Base-by-base conservation (phyloP, 192 early-diverging fungal species). In the Physocladia obscura region DNA sequence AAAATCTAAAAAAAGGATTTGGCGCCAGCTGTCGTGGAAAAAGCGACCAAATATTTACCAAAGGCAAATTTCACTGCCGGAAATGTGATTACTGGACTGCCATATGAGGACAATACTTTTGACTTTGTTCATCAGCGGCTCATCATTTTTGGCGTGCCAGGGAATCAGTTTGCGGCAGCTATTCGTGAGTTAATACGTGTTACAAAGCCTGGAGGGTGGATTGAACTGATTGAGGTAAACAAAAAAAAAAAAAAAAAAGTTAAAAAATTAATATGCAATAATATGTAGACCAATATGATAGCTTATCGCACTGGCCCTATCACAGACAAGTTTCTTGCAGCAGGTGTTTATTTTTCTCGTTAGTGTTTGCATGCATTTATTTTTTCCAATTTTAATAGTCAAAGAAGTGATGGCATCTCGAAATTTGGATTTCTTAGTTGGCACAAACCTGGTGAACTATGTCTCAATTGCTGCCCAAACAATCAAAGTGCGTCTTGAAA, bases 101-200 rank as follows among this genome's bases (percentile, higher is more conserved):
- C 52, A 55, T 55, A 55, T 29, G 52, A 55, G 52, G 81, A 83
- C 49, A 74, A 81, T 57, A 70, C 78, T n/a, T 83, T 83, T 44
- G 80, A 83, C 30, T 83, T 71, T 61, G 75, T 79, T n/a, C 74
- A 79, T 49, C 67, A 77, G 39, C 74, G 81, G 3, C 71, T 77
- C 47, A 51, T 83, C 54, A 59, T 71, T 34, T 47, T 71, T 31
- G 74, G 67, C 6, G 67, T 79, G 21, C 69, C 70, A 2, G 72
- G 69, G 3, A 57, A 74, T 47, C 44, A 74, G 31, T 83, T 81
- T 78, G 55, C 71, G 0, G 64, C 59, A n/a, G 64, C 80, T 26
- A 63, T 83, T 29, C 63, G 73, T 57, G 81, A 83, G 67, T 69
- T 83, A 31, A 56, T 71, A 0, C 74, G 81, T 17, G 81, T 83